These are phyloP conservation scores for Paraconiothyrium sp. DNA, from an alignment of 2,329 filamentous ascomycete genomes.

Conservation along the genomic window DNA sequence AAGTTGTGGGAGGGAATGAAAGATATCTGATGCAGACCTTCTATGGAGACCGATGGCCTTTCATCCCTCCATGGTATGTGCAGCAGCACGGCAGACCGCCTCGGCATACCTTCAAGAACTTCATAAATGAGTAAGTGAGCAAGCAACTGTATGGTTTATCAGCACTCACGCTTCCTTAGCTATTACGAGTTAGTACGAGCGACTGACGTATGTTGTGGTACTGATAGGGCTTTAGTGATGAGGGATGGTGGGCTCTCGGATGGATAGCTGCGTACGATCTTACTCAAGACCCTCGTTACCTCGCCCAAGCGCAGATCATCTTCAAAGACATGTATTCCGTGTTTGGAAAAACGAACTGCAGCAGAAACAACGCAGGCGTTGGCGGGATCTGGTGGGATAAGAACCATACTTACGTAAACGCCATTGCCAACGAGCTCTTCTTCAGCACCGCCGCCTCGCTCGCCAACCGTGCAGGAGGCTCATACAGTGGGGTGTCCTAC, in stretches of 20 bases:
- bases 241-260: conserved; percentile 60
- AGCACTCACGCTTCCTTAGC: not conserved
- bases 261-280: conserved; percentile 66
- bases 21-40: conserved; percentile 15
- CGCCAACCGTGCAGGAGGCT: conserved; percentile 56
- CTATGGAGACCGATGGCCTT: conserved; percentile 14
- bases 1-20: conserved; percentile 8
- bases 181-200: conserved; percentile 13
- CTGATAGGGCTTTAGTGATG: conserved; percentile 57
- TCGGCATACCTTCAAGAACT: conserved; percentile 4
- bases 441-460: conserved; percentile 64
- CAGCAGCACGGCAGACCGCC: conserved; percentile 1
- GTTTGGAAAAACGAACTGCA: conserved; percentile 51
- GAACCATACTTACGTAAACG: conserved; percentile 57
- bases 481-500: conserved; percentile 51
- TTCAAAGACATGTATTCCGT: conserved; percentile 55
- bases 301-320: conserved; percentile 59
- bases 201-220: not conserved
- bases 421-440: conserved; percentile 67
- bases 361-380: conserved; percentile 31
- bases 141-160: too few species aligned
- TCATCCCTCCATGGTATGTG: conserved; percentile 5
- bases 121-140: conserved; percentile 13
- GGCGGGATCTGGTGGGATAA: conserved; percentile 62
- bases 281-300: conserved; percentile 55